Evolutionary conservation across 805 yeast genomes (phyloP).

Genomic region (Cyberlindnera suaveolens): DNA sequence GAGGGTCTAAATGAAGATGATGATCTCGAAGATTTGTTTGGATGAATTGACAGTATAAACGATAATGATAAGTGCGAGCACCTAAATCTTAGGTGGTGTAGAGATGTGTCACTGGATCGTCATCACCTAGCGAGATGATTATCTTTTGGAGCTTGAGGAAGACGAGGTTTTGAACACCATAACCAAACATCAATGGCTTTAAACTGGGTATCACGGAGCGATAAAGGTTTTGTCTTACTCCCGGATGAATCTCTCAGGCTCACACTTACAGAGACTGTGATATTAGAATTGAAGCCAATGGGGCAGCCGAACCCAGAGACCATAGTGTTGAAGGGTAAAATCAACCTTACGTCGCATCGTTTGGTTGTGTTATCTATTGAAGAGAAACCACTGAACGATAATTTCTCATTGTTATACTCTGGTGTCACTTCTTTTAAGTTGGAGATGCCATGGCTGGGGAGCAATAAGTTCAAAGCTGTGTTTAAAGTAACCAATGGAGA

Average conservation of each 20-base stretch:
- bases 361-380: constrained; percentile 27
- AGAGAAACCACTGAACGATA: constrained; percentile 12
- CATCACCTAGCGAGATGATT: too few species aligned
- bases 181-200: constrained; percentile 21
- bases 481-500: constrained; percentile 31
- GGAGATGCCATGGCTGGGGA: constrained; percentile 49
- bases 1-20: constrained; percentile 14
- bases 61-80: not conserved
- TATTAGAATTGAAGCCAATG: constrained; percentile 12
- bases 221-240: constrained; percentile 16
- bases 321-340: constrained; percentile 26
- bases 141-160: too few species aligned
- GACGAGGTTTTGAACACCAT: not conserved
- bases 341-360: constrained; percentile 37
- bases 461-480: constrained; percentile 40
- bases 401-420: constrained; percentile 33
- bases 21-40: constrained; percentile 28
- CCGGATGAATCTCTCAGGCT: constrained; percentile 20
- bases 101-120: constrained; percentile 19
- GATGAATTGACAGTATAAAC: constrained; percentile 7
- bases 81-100: constrained; percentile 14
- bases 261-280: constrained; percentile 12
- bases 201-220: constrained; percentile 24
- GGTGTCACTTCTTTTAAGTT: constrained; percentile 30
- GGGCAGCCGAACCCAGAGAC: constrained; percentile 21